Percentiles rank a stretch among this genome's conserved stretches.
These are phyloP conservation scores for Talaromyces sp. DNA, from an alignment of 2,329 filamentous ascomycete genomes.

Conservation along the genomic window DNA sequence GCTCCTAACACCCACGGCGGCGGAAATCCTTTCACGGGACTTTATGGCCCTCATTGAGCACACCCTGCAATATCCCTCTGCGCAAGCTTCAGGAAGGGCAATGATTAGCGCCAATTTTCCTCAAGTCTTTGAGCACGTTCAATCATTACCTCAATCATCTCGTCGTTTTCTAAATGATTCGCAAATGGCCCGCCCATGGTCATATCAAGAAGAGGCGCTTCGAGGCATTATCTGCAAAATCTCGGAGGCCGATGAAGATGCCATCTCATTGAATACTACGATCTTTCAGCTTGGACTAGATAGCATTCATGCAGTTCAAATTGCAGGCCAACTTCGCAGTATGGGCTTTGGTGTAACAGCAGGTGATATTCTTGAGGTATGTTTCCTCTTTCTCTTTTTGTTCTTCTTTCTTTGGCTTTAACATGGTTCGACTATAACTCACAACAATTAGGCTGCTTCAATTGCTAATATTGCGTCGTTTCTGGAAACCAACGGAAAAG, in stretches of 20 bases:
- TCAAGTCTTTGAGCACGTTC: slow-evolving; percentile 29
- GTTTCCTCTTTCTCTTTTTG: background rate
- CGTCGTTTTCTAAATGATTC: slow-evolving; percentile 1
- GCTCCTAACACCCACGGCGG: slow-evolving; percentile 24
- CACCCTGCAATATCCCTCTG: slow-evolving; percentile 34
- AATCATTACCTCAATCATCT: background rate
- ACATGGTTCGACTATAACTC: slow-evolving; percentile 9
- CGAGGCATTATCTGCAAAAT: slow-evolving; percentile 62
- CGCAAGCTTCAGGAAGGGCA: slow-evolving; percentile 32
- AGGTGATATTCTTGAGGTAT: slow-evolving; percentile 71
- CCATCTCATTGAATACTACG: slow-evolving; percentile 65
- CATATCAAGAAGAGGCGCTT: slow-evolving; percentile 54
- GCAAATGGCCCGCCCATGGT: slow-evolving; percentile 47
- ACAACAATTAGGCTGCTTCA: slow-evolving; percentile 35
- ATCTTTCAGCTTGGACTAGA: slow-evolving; percentile 90
- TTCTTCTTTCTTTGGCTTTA: background rate
- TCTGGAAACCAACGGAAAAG: slow-evolving; percentile 41
- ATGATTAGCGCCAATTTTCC: slow-evolving; percentile 25
- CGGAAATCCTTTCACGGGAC: slow-evolving; percentile 28
- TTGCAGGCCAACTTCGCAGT: slow-evolving; percentile 69
- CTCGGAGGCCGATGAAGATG: slow-evolving; percentile 53
- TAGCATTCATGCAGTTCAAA: slow-evolving; percentile 82
- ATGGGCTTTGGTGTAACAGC: slow-evolving; percentile 63
- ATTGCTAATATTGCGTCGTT: slow-evolving; percentile 36
- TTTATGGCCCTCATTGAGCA: slow-evolving; percentile 39